Evolutionary conservation across 768 basidiomycete species (phyloP), one percentile per base, ranked within the genome.

Genomic region (Trametes elegans): DNA sequence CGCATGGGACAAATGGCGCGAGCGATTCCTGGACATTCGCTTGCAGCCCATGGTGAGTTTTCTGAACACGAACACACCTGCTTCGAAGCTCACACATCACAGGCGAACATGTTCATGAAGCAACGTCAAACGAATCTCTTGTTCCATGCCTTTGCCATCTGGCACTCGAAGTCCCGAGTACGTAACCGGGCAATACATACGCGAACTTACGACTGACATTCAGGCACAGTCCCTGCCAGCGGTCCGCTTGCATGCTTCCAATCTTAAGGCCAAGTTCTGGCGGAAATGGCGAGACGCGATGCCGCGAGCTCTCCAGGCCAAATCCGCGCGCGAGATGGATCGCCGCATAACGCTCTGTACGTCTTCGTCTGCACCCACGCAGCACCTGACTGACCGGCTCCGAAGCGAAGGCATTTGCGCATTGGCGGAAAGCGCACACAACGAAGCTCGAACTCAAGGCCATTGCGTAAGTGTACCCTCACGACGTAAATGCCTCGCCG

Each of bases 1-100:
- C 27, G 80, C 79, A 14, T 93, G 90, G 90, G 87, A 90, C 50
- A 85, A 75, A 63, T 94, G 92, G 92, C 74, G 84, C 64, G 89
- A 87, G 50, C 81, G 77, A 26, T 90, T 83, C 66, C 78, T 75
- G 58, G 81, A 86, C 46, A 82, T 82, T 58, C 76, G 75, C 57
- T 71, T 93, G 44, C 80, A 79, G 24, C 85, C 87, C 13, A 68
- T 87, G 64, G 89, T 90, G 53, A 65, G 81, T 64, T 27, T 38
- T 27, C 31, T n/a, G 23, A 18, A 21, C 7, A 19, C 14, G 19
- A 11, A 42, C 21, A 29, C 41, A 57, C 23, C 27, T 7, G 49
- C 36, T 41, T n/a, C n/a, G n/a, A n/a, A n/a, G n/a, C n/a, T n/a
- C n/a, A n/a, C n/a, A n/a, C n/a, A n/a, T n/a, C n/a, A 34, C 27